These are phyloP conservation scores for Penicillium alfredii DNA, from an alignment of 495 filamentous ascomycete genomes.

Conservation along the genomic window DNA sequence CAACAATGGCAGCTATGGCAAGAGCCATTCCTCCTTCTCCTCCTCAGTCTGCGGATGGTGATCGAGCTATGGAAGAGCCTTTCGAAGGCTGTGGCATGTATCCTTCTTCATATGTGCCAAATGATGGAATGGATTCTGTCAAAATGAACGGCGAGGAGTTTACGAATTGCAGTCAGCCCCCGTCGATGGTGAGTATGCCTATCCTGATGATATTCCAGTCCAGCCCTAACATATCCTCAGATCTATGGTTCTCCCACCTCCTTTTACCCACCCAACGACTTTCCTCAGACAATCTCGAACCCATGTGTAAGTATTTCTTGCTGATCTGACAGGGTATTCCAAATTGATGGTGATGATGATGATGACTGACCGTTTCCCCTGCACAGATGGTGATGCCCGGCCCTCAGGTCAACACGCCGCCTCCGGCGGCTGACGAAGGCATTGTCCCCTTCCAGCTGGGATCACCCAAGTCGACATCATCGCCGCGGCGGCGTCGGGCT, in stretches of 20 bases:
- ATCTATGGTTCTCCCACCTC: conserved; percentile 10
- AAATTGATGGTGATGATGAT: too few relatives aligned
- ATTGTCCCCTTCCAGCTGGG: background rate
- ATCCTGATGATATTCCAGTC: background rate
- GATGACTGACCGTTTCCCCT: too few relatives aligned
- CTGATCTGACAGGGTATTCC: background rate
- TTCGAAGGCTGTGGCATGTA: conserved; percentile 11
- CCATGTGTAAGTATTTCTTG: conserved; percentile 12
- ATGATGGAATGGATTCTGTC: background rate
- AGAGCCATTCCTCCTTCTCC: conserved; percentile 23
- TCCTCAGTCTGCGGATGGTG: conserved; percentile 20
- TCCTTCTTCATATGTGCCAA: conserved; percentile 9
- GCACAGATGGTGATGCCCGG: conserved; percentile 10
- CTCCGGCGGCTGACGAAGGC: conserved; percentile 18
- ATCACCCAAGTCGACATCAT: conserved; percentile 5
- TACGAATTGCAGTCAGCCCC: background rate
- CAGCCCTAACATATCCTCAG: background rate
- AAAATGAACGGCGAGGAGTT: background rate
- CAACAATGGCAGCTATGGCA: conserved; percentile 7
- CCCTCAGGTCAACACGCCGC: conserved; percentile 25
- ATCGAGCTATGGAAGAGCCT: conserved; percentile 11
- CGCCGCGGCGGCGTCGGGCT: conserved; percentile 4
- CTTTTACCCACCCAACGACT: conserved; percentile 4
- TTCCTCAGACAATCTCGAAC: conserved; percentile 8
- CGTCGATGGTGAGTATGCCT: conserved; percentile 6